Evolutionary conservation across 345 rosid species (phyloP).

Genomic region (Eucalyptus polyanthemos): DNA sequence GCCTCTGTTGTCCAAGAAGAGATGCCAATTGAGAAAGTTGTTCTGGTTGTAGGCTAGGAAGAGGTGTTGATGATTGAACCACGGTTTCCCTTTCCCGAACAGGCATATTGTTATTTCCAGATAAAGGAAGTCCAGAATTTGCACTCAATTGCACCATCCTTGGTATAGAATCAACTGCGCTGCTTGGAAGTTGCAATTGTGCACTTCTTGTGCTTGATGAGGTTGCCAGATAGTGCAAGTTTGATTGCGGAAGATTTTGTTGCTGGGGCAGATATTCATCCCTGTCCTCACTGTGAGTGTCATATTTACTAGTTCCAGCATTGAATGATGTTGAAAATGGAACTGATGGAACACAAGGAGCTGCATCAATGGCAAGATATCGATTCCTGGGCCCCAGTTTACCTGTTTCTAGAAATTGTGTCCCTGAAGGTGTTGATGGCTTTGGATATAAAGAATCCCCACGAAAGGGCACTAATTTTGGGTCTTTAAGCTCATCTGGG

Average conservation of each 20-base stretch:
- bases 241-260: not conserved
- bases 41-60: conserved; percentile 40
- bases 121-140: conserved; percentile 8
- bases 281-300: conserved; percentile 24
- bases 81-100: conserved; percentile 30
- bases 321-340: conserved; percentile 6
- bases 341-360: conserved; percentile 15
- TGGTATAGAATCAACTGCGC: conserved; percentile 4
- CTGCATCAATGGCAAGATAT: conserved; percentile 1
- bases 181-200: conserved; percentile 14
- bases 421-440: not conserved
- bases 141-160: conserved; percentile 11
- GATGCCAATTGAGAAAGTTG: conserved; percentile 67
- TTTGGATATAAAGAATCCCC: not conserved
- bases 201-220: conserved; percentile 21
- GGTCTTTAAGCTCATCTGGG: conserved; percentile 31
- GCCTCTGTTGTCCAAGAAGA: conserved; percentile 53
- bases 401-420: not conserved
- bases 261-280: conserved; percentile 20
- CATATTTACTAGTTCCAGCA: conserved; percentile 15
- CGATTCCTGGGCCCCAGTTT: not conserved
- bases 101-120: conserved; percentile 6
- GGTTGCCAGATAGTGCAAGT: conserved; percentile 11
- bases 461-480: not conserved
- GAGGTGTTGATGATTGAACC: conserved; percentile 9